Base-by-base conservation (phyloP, 805 yeast species). In the Starmerella asiatica region DNA sequence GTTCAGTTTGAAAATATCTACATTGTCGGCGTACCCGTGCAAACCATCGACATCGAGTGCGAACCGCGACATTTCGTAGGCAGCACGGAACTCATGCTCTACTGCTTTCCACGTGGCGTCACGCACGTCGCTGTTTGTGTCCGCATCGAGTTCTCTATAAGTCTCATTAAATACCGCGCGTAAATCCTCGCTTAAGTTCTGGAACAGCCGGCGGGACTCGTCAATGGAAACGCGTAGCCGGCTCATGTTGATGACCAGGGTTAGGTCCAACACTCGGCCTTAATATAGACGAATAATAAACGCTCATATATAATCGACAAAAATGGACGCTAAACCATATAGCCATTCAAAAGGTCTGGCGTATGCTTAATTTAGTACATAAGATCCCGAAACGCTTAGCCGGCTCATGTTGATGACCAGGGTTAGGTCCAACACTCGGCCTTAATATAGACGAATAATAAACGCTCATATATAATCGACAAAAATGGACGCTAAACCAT, bases 1-100 rank as follows among this genome's bases (percentile, higher is more conserved):
- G 23, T 32, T 21, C 7, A 42, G 40, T 17, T 48, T 38, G 31
- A 52, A 52, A 23, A 38, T 43, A 18, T 42, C 47, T 4, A 43
- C 21, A 19, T 45, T 38, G 7, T 29, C 32, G 5, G 38, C 28
- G 34, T 36, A 31, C 12, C 14, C 30, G 15, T n/a, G 67, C 21
- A 51, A 53, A 5, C 81, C 86, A 51, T 75, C 79, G 14, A 83
- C 64, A 1, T 69, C 63, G 45, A 83, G 46, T 7, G 76, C 72
- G 42, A 66, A 60, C 34, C 69, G 67, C 9, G 75, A 67, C 63
- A 68, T 57, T 31, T 76, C 82, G 53, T 81, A 74, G 18, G 71
- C 62, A 7, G 68, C 69, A 32, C 64, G 56, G 3, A 78, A 54
- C 42, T 52, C 52, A 3, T 21, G 41, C 3, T 46, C 45, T 3